These are phyloP conservation scores for Conticribra weissflogii DNA, from an alignment of 108 stramenopile genomes.

Conservation along the genomic window DNA sequence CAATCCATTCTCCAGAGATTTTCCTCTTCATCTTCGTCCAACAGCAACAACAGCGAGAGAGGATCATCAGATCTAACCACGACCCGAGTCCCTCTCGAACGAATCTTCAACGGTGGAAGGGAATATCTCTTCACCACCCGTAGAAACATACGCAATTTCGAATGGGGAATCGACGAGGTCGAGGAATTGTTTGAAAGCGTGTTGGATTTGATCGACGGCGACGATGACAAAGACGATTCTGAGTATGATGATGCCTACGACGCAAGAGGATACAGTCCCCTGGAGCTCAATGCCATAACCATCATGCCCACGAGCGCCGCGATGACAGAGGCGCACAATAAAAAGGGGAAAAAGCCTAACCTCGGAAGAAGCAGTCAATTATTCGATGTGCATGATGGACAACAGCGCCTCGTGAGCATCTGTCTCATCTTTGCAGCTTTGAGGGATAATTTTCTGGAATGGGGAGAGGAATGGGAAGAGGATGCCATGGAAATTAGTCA, in stretches of 20 bases:
- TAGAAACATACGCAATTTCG: constrained; percentile 29
- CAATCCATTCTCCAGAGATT: too few relatives aligned
- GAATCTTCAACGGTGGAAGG: not conserved
- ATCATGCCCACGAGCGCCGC: too few relatives aligned
- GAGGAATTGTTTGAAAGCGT: constrained; percentile 34
- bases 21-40: not conserved
- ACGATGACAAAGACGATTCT: not conserved
- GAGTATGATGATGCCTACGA: not conserved
- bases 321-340: constrained; percentile 25
- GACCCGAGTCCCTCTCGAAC: not conserved
- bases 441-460: constrained; percentile 20
- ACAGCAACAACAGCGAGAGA: not conserved
- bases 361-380: constrained; percentile 8
- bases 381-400: constrained; percentile 47
- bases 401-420: constrained; percentile 36
- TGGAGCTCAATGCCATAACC: constrained; percentile 5
- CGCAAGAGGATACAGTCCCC: not conserved
- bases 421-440: constrained; percentile 38
- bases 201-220: not conserved
- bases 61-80: not conserved
- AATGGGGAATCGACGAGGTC: constrained; percentile 26
- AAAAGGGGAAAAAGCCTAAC: constrained; percentile 13
- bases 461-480: constrained; percentile 8
- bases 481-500: constrained; percentile 9
- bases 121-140: constrained; percentile 32